Conservation (phyloP, 139 green algal species). For the Tetratostichococcus sp. region DNA sequence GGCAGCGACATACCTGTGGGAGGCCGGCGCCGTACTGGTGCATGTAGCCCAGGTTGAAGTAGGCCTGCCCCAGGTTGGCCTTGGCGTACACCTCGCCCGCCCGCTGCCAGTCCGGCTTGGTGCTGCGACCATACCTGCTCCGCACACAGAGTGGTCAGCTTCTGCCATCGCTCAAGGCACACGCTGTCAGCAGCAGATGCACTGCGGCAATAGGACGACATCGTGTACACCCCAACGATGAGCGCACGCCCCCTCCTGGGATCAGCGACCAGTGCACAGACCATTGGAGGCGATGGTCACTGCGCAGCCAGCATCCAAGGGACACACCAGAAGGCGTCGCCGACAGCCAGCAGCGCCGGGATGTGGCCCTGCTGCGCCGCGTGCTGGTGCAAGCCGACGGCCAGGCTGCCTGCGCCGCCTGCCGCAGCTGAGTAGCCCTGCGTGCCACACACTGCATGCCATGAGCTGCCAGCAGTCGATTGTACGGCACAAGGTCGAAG, state of each 20-base stretch:
- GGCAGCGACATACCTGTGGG: constrained; percentile 40
- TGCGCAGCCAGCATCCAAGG: no score
- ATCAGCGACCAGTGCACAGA: no score
- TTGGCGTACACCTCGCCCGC: constrained; percentile 39
- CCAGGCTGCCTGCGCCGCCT: constrained; percentile 15
- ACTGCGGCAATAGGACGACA: no score
- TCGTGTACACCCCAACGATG: no score
- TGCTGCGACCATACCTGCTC: background rate
- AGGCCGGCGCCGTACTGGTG: constrained; percentile 86
- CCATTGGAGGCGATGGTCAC: no score
- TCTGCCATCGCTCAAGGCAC: no score
- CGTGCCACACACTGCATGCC: background rate
- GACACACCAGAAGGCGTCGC: constrained; percentile 6
- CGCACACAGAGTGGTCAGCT: no score
- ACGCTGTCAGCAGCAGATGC: no score
- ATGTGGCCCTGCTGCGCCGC: constrained; percentile 46
- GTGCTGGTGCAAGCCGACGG: constrained; percentile 56
- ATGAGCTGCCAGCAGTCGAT: no score
- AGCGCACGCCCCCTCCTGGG: no score
- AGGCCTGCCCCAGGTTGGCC: constrained; percentile 58
- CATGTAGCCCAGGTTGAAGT: constrained; percentile 94
- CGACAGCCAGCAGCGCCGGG: constrained; percentile 18
- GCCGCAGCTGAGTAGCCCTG: constrained; percentile 23
- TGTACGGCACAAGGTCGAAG: no score
- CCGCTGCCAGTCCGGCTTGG: constrained; percentile 1